Evolutionary conservation across 2,329 filamentous ascomycete genomes (phyloP), one percentile per base, ranked within the genome.

Genomic region (Sclerotinia sclerotiorum): DNA sequence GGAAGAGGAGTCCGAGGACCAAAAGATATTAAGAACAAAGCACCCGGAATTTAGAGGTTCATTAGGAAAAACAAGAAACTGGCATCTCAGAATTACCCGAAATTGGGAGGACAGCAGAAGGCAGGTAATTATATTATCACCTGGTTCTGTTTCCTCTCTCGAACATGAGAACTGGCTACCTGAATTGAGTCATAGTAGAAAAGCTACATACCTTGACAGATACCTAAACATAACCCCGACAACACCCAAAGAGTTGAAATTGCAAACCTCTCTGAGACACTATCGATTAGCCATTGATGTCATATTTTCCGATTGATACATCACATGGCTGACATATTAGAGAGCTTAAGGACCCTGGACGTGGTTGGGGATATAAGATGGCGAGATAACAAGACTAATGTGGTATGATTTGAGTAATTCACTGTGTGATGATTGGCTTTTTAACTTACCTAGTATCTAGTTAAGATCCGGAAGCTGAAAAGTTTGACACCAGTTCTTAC

Each of bases 171-270:
- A 61, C 6, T 10, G 7, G 13, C 24, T 4, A 24, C 7, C 11
- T 5, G 19, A 6, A 0, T 35, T 32, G 10, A 17, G 3, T 35
- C 13, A 3, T 17, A 19, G 6, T 35, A 48, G 19, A 1, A 17
- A 11, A 7, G 13, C 4, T 32, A 11, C 2, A 27, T 17, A 42
- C 11, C 56, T 13, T 58, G n/a, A 6, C 10, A 5, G 17, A 46
- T n/a, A 4, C 6, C 2, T 13, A 10, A n/a, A 10, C 2, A 32
- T n/a, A 3, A n/a, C 5, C 0, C 2, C 5, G 17, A 32, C 29
- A 21, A 35, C 13, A 1, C 19, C 6, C 57, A 35, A 3, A 11
- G 0, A 35, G 3, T 32, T 48, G 27, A n/a, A 58, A 48, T 46
- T 61, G 19, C 5, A 61, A 32, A 11, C 2, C 11, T 48, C 11